phyloP scores from a whole-genome alignment of 192 early-diverging fungal species.

The Haplosporangium gracile region DNA sequence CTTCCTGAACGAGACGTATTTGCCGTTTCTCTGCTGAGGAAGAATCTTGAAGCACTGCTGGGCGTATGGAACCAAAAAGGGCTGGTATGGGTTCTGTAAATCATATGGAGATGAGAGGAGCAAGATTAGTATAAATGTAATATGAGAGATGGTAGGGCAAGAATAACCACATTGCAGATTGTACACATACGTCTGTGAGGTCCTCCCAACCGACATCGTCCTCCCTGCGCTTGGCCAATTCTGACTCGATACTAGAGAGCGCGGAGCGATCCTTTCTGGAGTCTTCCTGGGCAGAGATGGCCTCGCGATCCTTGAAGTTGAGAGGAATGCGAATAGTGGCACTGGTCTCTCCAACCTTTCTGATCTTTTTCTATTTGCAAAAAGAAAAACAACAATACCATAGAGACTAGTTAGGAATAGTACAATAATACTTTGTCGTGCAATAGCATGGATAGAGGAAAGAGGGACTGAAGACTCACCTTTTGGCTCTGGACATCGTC shows the following conservation, averaged over 20 bases:
- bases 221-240: constrained; percentile 66
- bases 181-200: constrained; percentile 75
- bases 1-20: constrained; percentile 61
- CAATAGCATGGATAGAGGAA: background rate
- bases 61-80: constrained; percentile 52
- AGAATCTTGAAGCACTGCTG: constrained; percentile 53
- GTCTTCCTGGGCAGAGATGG: constrained; percentile 53
- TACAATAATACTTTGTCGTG: background rate
- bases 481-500: constrained; percentile 45
- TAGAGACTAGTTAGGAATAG: background rate
- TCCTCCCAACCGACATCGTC: constrained; percentile 78
- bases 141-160: background rate
- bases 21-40: constrained; percentile 31
- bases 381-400: background rate
- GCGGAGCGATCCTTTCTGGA: constrained; percentile 54
- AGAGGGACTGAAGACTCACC: constrained; percentile 2
- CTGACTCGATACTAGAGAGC: constrained; percentile 65
- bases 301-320: constrained; percentile 63
- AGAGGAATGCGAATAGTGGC: constrained; percentile 75
- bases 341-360: constrained; percentile 52
- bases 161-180: background rate
- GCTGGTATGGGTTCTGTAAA: constrained; percentile 65
- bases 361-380: constrained; percentile 40
- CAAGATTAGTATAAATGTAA: background rate
- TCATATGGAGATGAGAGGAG: background rate